Evolutionary conservation across 148 eudicot species (phyloP).

Genomic region (Persicaria maculosa): DNA sequence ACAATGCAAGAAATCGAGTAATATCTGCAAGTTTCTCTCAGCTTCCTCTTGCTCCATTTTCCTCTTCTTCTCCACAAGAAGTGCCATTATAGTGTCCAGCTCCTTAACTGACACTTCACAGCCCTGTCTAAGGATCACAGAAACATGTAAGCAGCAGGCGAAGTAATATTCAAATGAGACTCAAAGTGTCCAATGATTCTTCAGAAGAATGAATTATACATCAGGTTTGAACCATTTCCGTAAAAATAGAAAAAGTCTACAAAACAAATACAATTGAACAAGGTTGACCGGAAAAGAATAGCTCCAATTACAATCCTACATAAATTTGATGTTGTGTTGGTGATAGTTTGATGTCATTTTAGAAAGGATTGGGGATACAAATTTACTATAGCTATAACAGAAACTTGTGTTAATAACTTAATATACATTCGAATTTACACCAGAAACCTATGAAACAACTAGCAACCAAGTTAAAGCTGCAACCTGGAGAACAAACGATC

Average conservation of each 20-base stretch:
- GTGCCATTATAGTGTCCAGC: conserved; percentile 53
- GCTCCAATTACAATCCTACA: neutral
- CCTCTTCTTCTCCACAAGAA: conserved; percentile 76
- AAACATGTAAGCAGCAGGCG: conserved; percentile 25
- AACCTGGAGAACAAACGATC: neutral
- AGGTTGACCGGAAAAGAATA: neutral
- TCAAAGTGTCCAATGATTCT: neutral
- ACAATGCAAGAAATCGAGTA: conserved; percentile 66
- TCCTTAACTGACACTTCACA: conserved; percentile 82
- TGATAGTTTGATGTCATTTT: neutral
- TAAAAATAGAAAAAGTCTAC: neutral
- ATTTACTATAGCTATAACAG: neutral
- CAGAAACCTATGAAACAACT: neutral
- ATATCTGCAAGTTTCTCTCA: conserved; percentile 88
- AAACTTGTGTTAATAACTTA: neutral
- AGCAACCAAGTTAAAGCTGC: neutral
- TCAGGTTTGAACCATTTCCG: neutral
- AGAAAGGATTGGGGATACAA: neutral
- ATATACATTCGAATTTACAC: neutral
- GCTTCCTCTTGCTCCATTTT: conserved; percentile 92
- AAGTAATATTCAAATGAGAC: neutral
- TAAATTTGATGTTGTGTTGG: neutral
- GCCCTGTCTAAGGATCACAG: conserved; percentile 75
- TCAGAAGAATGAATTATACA: neutral
- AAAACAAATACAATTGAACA: neutral